Conservation (phyloP, 345 rosid genomes). For the Pugionium dolabratum region DNA sequence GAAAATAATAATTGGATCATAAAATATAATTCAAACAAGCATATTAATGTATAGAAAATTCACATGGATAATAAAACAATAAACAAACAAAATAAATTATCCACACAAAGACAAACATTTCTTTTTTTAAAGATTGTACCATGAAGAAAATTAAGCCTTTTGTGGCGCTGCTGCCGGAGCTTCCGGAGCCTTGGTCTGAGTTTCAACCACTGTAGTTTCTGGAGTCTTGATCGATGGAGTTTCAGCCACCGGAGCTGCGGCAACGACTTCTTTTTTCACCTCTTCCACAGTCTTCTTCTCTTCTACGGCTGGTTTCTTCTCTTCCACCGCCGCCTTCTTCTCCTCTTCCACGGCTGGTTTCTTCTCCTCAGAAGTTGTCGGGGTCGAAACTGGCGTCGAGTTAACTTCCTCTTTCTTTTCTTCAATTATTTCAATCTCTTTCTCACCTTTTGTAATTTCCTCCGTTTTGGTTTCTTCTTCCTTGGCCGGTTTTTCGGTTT, state of each 20-base stretch:
- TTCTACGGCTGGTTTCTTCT: constrained; percentile 21
- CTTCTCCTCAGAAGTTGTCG: constrained; percentile 19
- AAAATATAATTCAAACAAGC: constrained; percentile 22
- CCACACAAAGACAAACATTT: constrained; percentile 34
- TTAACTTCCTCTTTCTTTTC: constrained; percentile 50
- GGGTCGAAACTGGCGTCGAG: constrained; percentile 5
- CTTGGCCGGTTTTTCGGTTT: constrained; percentile 33
- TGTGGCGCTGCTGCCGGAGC: constrained; percentile 40
- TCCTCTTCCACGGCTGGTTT: constrained; percentile 27
- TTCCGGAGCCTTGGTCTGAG: constrained; percentile 13
- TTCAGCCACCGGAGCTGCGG: constrained; percentile 15
- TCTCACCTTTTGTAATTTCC: constrained; percentile 26
- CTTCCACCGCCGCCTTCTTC: constrained; percentile 20
- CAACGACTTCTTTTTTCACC: constrained; percentile 45
- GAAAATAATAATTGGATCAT: background rate
- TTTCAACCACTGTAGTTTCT: constrained; percentile 10
- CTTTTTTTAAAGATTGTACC: constrained; percentile 9
- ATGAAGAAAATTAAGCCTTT: constrained; percentile 44
- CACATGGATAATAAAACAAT: constrained; percentile 34
- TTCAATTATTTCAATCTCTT: constrained; percentile 47
- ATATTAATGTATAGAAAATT: constrained; percentile 15
- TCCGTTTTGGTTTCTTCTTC: constrained; percentile 37
- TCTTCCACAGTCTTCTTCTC: constrained; percentile 45
- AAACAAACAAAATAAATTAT: constrained; percentile 30
- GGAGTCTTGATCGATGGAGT: constrained; percentile 8